These are phyloP conservation scores for Teratosphaeria epicoccoides DNA, from an alignment of 2,329 filamentous ascomycete species.

Conservation along the genomic window DNA sequence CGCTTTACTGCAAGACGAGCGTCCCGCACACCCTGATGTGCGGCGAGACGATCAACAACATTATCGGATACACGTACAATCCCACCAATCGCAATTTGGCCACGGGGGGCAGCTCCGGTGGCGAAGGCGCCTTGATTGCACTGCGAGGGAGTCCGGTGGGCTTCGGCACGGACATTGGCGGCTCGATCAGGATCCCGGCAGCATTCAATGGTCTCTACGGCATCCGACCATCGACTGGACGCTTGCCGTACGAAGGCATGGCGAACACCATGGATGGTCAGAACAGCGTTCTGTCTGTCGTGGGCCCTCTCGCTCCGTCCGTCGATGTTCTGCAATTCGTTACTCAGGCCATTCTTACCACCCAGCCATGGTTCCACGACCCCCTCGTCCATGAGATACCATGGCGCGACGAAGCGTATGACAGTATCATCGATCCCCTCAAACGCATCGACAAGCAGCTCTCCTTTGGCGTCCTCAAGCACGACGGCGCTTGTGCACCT, in stretches of 20 bases:
- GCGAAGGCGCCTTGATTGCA: slow-evolving; percentile 47
- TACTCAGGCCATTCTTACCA: slow-evolving; percentile 45
- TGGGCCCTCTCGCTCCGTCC: slow-evolving; percentile 52
- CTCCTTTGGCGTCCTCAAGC: slow-evolving; percentile 44
- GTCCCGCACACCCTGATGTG: slow-evolving; percentile 47
- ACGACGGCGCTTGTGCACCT: slow-evolving; percentile 41
- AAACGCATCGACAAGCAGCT: slow-evolving; percentile 27
- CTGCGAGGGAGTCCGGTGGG: slow-evolving; percentile 44
- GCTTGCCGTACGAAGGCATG: slow-evolving; percentile 47
- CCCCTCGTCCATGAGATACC: slow-evolving; percentile 55
- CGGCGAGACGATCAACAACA: slow-evolving; percentile 52
- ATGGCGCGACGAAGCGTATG: slow-evolving; percentile 44
- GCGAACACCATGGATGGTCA: slow-evolving; percentile 57
- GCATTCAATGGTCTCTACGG: slow-evolving; percentile 50
- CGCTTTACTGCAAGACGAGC: slow-evolving; percentile 46
- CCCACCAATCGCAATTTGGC: slow-evolving; percentile 46
- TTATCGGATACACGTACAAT: slow-evolving; percentile 49
- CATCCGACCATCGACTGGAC: slow-evolving; percentile 43
- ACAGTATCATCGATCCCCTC: slow-evolving; percentile 26
- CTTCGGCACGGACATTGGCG: slow-evolving; percentile 49
- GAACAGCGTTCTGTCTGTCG: slow-evolving; percentile 50
- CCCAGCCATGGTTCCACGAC: slow-evolving; percentile 56
- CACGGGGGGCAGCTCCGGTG: slow-evolving; percentile 49
- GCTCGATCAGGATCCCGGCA: slow-evolving; percentile 49
- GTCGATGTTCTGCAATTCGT: slow-evolving; percentile 45